These are phyloP conservation scores for Ceratobasidium sp. DNA, from an alignment of 1,284 basidiomycete species.

Conservation along the genomic window DNA sequence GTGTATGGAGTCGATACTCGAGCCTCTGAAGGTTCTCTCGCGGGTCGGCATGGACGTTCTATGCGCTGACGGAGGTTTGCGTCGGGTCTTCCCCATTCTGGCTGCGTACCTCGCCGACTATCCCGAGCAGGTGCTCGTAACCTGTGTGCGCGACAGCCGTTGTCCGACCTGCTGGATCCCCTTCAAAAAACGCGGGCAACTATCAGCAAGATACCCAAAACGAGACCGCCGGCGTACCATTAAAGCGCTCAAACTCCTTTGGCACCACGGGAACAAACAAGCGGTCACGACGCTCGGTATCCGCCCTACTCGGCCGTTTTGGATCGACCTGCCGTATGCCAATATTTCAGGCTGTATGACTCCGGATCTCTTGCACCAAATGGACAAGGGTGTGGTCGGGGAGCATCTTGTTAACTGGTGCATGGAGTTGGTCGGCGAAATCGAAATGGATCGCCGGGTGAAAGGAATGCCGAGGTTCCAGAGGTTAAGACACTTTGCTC, in stretches of 20 bases:
- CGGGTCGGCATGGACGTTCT: slow-evolving; percentile 50
- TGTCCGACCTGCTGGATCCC: slow-evolving; percentile 34
- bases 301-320: slow-evolving; percentile 55
- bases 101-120: slow-evolving; percentile 55
- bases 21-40: slow-evolving; percentile 48
- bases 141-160: slow-evolving; percentile 44
- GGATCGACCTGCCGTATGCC: slow-evolving; percentile 55
- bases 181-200: not conserved
- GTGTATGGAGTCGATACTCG: slow-evolving; percentile 50
- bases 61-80: slow-evolving; percentile 53
- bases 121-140: slow-evolving; percentile 54
- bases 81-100: slow-evolving; percentile 54
- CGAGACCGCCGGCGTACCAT: too few species aligned
- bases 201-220: not conserved
- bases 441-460: slow-evolving; percentile 52
- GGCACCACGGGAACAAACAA: slow-evolving; percentile 4
- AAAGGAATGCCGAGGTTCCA: slow-evolving; percentile 41
- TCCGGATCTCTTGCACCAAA: slow-evolving; percentile 57
- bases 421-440: slow-evolving; percentile 17
- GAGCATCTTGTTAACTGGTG: slow-evolving; percentile 56
- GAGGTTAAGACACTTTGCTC: not conserved
- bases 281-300: slow-evolving; percentile 22
- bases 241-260: not conserved
- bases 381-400: slow-evolving; percentile 57
- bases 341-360: slow-evolving; percentile 55